These are phyloP conservation scores for Colletotrichum incanum DNA, from an alignment of 2,329 filamentous ascomycete species.

Conservation along the genomic window DNA sequence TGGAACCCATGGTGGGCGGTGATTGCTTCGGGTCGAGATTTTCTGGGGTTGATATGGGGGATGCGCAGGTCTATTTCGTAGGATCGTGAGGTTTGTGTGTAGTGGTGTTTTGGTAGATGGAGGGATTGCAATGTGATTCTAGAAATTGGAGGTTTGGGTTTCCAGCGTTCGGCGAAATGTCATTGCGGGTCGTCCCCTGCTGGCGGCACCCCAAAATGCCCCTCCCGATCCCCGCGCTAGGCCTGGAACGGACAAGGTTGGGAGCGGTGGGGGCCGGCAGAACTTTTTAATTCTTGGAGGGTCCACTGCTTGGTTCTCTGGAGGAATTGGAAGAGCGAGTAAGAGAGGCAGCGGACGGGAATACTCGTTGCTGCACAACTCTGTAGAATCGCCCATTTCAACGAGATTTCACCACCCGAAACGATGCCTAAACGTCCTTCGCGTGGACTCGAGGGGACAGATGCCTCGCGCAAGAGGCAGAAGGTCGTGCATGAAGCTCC, in stretches of 20 bases:
- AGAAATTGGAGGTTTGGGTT: constrained; percentile 10
- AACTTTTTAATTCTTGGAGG: constrained; percentile 45
- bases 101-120: background rate
- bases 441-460: constrained; percentile 57
- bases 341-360: constrained; percentile 1
- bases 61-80: background rate
- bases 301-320: constrained; percentile 24
- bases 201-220: constrained; percentile 14
- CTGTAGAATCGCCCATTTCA: background rate
- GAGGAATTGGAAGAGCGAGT: constrained; percentile 5
- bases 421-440: constrained; percentile 64
- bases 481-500: constrained; percentile 71
- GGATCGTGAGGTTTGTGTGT: background rate
- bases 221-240: constrained; percentile 41
- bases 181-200: constrained; percentile 35
- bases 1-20: constrained; percentile 75
- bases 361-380: constrained; percentile 5
- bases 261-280: constrained; percentile 42
- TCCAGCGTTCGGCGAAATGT: constrained; percentile 34
- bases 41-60: background rate
- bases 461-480: constrained; percentile 66
- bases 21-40: background rate
- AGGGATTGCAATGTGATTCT: constrained; percentile 22
- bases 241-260: background rate
- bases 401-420: background rate